Evolutionary conservation across 2,329 filamentous ascomycete species (phyloP).

Genomic region (Hypoxylon sp.): DNA sequence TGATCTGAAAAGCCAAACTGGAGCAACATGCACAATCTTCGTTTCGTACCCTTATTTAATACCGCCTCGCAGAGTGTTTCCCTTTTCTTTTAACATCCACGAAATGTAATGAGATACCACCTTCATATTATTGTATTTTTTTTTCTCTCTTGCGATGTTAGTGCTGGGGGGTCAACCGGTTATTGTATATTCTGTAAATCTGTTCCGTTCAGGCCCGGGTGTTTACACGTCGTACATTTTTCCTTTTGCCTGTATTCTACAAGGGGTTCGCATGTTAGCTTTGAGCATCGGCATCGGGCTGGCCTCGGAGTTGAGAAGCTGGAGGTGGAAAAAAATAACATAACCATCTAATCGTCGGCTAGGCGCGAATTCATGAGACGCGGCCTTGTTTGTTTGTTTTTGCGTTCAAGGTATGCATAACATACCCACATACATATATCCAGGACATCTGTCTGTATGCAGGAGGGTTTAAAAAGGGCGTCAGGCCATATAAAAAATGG

Average conservation of each 20-base stretch:
- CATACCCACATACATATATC: constrained; percentile 16
- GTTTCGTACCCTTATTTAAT: constrained; percentile 17
- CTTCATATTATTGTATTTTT: constrained; percentile 30
- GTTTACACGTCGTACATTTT: too few relatives aligned
- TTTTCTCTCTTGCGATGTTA: constrained; percentile 7
- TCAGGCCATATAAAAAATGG: constrained; percentile 1
- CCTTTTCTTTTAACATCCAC: constrained; percentile 28
- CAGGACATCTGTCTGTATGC: constrained; percentile 7
- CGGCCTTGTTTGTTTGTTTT: too few relatives aligned
- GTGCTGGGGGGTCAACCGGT: constrained; percentile 7
- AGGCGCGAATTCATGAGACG: too few relatives aligned
- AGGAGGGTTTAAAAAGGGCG: constrained; percentile 21
- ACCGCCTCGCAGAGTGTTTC: constrained; percentile 7
- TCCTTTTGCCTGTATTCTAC: too few relatives aligned
- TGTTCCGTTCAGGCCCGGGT: too few relatives aligned
- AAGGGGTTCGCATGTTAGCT: too few relatives aligned
- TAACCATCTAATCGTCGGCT: constrained; percentile 31
- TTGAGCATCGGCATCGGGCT: constrained; percentile 38
- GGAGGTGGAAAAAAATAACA: constrained; percentile 25
- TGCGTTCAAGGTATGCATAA: constrained; percentile 9
- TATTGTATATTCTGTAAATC: constrained; percentile 40
- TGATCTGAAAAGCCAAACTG: constrained; percentile 50
- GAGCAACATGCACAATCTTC: constrained; percentile 5
- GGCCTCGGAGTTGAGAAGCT: constrained; percentile 41
- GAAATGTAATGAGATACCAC: constrained; percentile 38